Conservation (phyloP, 805 yeast species). For the Metschnikowia continentalis region DNA sequence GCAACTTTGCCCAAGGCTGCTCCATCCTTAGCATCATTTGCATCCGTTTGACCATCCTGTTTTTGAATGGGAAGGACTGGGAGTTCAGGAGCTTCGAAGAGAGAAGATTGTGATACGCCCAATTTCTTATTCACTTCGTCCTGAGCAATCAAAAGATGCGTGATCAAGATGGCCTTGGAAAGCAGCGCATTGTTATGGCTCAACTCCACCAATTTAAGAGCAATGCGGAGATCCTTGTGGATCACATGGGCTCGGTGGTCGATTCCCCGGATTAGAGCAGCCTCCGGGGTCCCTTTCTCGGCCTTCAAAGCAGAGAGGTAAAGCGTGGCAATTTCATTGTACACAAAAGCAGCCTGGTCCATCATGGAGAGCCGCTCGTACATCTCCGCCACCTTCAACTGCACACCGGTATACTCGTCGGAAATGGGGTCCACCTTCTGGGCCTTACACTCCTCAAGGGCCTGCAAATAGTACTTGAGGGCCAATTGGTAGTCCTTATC, state of each 20-base stretch:
- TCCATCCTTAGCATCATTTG: no score
- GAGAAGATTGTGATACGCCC: slow-evolving; percentile 17
- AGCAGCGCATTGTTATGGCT: slow-evolving; percentile 44
- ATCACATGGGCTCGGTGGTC: slow-evolving; percentile 52
- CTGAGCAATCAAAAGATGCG: slow-evolving; percentile 64
- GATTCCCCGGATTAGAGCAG: slow-evolving; percentile 19
- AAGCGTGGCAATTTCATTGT: slow-evolving; percentile 59
- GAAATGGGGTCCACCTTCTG: slow-evolving; percentile 52
- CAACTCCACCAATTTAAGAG: slow-evolving; percentile 62
- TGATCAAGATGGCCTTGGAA: slow-evolving; percentile 53
- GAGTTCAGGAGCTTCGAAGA: slow-evolving; percentile 5
- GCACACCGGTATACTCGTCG: slow-evolving; percentile 88
- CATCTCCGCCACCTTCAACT: slow-evolving; percentile 83
- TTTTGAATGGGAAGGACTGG: background rate
- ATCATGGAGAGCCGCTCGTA: slow-evolving; percentile 62
- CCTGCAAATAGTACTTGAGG: slow-evolving; percentile 66
- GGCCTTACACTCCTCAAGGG: slow-evolving; percentile 58
- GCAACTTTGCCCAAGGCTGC: background rate
- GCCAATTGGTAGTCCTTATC: slow-evolving; percentile 65
- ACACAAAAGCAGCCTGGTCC: slow-evolving; percentile 63
- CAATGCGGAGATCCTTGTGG: slow-evolving; percentile 66
- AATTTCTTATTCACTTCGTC: slow-evolving; percentile 51
- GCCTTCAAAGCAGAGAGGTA: slow-evolving; percentile 51
- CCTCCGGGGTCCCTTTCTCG: slow-evolving; percentile 25
- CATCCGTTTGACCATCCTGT: no score